Evolutionary conservation across 2,329 filamentous ascomycete species (phyloP).

Genomic region (Sordariomycetes sp.): DNA sequence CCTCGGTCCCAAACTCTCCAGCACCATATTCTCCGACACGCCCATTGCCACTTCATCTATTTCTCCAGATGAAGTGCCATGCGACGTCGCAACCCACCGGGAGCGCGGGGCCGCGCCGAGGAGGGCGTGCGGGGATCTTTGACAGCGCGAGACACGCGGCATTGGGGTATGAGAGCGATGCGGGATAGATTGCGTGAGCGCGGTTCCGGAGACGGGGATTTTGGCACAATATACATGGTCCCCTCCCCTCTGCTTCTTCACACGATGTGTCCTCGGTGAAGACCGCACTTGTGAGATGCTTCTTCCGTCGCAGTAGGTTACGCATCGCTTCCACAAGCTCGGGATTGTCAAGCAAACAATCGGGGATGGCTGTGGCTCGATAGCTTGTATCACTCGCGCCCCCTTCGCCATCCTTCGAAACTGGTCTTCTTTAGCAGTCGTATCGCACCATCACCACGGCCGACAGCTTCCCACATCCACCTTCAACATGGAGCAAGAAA

Average conservation of each 20-base stretch:
- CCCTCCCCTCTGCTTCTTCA: too few relatives aligned
- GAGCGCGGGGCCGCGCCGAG: too few relatives aligned
- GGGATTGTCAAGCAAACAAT: background rate
- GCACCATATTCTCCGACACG: background rate
- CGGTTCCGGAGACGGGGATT: too few relatives aligned
- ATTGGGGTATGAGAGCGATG: too few relatives aligned
- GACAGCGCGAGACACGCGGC: too few relatives aligned
- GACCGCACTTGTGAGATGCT: background rate
- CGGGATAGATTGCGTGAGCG: too few relatives aligned
- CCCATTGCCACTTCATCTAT: background rate
- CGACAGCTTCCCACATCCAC: background rate
- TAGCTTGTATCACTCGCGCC: background rate
- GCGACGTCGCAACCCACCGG: too few relatives aligned
- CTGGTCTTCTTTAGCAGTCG: background rate
- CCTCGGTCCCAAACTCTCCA: background rate
- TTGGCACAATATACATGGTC: too few relatives aligned
- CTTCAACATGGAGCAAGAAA: background rate
- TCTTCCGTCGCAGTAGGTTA: background rate
- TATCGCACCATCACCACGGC: background rate
- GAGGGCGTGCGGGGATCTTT: too few relatives aligned
- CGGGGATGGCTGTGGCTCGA: background rate
- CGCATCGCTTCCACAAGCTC: background rate
- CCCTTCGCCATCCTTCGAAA: background rate
- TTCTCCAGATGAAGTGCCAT: background rate
- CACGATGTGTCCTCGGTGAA: too few relatives aligned